These are phyloP conservation scores for Globisporangium paroecandrum DNA, from an alignment of 352 stramenopile species.

Conservation along the genomic window DNA sequence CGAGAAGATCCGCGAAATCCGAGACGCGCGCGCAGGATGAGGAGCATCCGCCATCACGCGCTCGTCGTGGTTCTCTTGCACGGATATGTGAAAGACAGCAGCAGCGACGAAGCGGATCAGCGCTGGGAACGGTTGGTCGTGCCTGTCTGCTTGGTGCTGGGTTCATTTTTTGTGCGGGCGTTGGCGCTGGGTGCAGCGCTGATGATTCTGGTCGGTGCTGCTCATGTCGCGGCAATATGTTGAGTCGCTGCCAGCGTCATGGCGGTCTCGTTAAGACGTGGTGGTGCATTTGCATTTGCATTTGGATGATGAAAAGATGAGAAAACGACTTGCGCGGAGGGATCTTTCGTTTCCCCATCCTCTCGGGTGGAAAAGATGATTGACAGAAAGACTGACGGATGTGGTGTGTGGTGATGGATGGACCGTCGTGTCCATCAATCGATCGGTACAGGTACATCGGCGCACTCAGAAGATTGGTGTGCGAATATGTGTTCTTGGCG, in stretches of 20 bases:
- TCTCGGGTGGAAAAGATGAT: constrained; percentile 4
- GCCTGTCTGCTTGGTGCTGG: neutral
- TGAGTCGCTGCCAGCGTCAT: too few species aligned
- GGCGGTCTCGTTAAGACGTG: neutral
- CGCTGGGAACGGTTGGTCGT: constrained; percentile 9
- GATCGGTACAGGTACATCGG: constrained; percentile 9
- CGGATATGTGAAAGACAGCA: neutral
- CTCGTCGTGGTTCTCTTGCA: constrained; percentile 12
- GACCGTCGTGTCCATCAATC: neutral
- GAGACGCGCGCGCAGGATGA: neutral
- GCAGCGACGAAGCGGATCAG: neutral
- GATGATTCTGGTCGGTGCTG: neutral
- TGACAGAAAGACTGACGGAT: constrained; percentile 4
- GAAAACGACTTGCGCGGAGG: neutral
- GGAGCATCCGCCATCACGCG: constrained; percentile 5
- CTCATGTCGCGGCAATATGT: constrained; percentile 3
- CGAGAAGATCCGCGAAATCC: neutral
- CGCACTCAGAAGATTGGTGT: constrained; percentile 9
- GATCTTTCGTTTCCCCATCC: constrained; percentile 2
- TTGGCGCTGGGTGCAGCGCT: neutral
- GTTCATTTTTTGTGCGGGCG: neutral
- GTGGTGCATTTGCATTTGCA: neutral
- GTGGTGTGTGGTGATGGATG: neutral
- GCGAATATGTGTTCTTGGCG: constrained; percentile 20
- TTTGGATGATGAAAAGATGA: neutral